phyloP scores from a whole-genome alignment of 768 basidiomycete species.

The Tylopilus rubrobrunneus region DNA sequence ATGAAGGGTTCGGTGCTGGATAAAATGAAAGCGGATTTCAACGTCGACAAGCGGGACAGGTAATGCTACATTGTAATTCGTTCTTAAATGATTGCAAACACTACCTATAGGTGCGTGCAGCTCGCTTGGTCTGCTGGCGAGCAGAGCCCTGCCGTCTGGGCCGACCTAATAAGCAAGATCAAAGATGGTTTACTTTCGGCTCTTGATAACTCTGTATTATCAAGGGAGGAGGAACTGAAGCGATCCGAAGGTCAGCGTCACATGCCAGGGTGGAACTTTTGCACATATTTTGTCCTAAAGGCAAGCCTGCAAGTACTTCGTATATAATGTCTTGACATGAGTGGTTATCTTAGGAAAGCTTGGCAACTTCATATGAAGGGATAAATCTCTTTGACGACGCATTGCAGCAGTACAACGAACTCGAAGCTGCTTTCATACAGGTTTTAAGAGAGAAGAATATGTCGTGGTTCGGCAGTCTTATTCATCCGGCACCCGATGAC shows the following conservation, averaged over 20 bases:
- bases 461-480: conserved; percentile 89
- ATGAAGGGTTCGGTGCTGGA: conserved; percentile 83
- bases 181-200: conserved; percentile 87
- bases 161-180: conserved; percentile 80
- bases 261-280: conserved; percentile 99
- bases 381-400: conserved; percentile 90
- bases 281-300: conserved; percentile 95
- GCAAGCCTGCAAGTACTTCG: conserved; percentile 38
- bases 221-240: conserved; percentile 86
- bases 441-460: conserved; percentile 75
- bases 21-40: conserved; percentile 91
- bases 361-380: conserved; percentile 88
- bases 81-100: conserved; percentile 10
- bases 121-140: conserved; percentile 70
- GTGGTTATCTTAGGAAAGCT: conserved; percentile 67
- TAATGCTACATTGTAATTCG: conserved; percentile 1
- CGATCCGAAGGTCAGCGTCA: conserved; percentile 85
- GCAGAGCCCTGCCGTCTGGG: conserved; percentile 80
- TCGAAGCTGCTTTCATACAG: conserved; percentile 79
- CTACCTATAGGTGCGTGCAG: conserved; percentile 66
- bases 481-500: conserved; percentile 64
- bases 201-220: conserved; percentile 74
- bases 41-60: conserved; percentile 84
- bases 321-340: neutral
- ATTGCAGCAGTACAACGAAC: conserved; percentile 82